Base-by-base conservation (phyloP, 352 stramenopile species). In the Phytopythium montanum region DNA sequence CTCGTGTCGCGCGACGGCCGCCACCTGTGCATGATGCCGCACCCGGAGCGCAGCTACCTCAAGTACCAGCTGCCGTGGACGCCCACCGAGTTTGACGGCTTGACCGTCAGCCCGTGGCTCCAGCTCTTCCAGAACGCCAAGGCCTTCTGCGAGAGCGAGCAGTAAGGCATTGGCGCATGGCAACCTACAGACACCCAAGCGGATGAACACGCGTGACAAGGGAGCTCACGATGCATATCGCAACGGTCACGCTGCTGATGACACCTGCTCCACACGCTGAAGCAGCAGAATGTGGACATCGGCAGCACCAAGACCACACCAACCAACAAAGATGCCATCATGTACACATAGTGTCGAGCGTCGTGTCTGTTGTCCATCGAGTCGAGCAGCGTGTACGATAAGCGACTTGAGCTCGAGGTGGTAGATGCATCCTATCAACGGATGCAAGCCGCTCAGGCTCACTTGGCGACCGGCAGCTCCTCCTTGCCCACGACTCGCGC, bases 1-100 rank as follows among this genome's bases (percentile, higher is more conserved):
- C 82, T 99, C 23, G 98, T 97, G 58, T 99, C 96, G 25, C 85
- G 86, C 52, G 97, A 99, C 72, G 98, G 98, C 36, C 87, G 97
- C 51, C 97, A 99, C 85, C 71, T 99, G 61, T 98, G 97, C 59
- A 93, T 99, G 78, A 99, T 99, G 98, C 98, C 98, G 54, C 98
- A 99, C 77, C 97, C 97, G 19, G 97, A 99, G 75, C 92, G 98
- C 54, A 94, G 91, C 36, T 99, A 98, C 75, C 95, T 97, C 58
- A 94, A 92, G 65, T 99, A 96, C 90, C 97, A 99, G 81, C 99
- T 95, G 95, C 97, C 97, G 29, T 99, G 93, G 78, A 90, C 90
- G 66, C 95, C 96, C 25, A 62, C 77, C 26, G 85, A 90, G 56
- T 96, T 97, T 68, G 79, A 92, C 29, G 61, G 83, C 55, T 60